These are phyloP conservation scores for Sideroxylon spinosum DNA, from an alignment of 179 eudicot species.

Conservation along the genomic window DNA sequence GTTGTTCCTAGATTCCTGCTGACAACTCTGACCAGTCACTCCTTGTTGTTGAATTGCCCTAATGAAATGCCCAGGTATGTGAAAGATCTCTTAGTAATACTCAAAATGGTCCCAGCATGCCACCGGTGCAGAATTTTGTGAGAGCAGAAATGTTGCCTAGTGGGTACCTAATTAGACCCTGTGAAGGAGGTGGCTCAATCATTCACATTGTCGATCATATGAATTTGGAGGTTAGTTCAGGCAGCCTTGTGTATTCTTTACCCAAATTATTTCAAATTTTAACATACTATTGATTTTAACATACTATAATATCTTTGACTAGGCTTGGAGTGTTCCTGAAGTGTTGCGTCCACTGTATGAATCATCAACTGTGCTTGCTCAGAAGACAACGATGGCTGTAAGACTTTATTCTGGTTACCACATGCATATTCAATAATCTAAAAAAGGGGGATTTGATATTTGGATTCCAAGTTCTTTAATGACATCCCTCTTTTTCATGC, in stretches of 20 bases:
- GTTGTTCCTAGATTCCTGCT: neutral
- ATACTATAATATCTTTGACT: constrained; percentile 13
- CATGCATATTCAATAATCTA: neutral
- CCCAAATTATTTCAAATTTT: neutral
- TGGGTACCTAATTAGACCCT: constrained; percentile 87
- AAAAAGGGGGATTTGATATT: neutral
- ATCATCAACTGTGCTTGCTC: constrained; percentile 70
- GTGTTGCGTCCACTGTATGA: constrained; percentile 76
- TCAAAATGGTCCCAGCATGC: constrained; percentile 93
- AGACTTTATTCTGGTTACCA: constrained; percentile 13
- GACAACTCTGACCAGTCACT: neutral
- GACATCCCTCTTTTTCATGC: constrained; percentile 11
- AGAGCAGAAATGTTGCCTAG: constrained; percentile 91
- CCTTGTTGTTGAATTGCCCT: neutral
- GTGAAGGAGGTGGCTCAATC: constrained; percentile 93
- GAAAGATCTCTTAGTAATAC: constrained; percentile 88
- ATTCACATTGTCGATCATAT: constrained; percentile 90
- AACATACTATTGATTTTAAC: neutral
- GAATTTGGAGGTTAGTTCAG: constrained; percentile 65
- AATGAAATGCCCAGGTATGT: constrained; percentile 51
- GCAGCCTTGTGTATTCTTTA: neutral
- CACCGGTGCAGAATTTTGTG: constrained; percentile 74
- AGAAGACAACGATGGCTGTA: constrained; percentile 79
- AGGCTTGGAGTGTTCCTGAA: constrained; percentile 92
- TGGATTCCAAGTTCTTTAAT: neutral